Evolutionary conservation across 352 stramenopile genomes (phyloP).

Genomic region (Phytophthora hibernalis): DNA sequence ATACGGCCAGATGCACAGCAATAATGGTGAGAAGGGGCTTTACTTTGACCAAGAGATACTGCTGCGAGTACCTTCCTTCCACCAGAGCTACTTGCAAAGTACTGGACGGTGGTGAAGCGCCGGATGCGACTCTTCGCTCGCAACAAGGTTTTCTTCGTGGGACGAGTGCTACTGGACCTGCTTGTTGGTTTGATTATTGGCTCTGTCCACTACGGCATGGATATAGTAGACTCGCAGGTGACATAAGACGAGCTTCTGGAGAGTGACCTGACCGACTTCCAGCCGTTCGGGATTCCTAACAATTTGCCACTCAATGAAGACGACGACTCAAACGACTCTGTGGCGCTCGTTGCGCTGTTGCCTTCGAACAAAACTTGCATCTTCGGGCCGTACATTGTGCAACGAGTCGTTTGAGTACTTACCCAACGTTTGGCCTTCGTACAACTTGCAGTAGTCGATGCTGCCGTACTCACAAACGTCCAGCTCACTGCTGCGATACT

Average conservation of each 20-base stretch:
- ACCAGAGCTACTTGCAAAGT: conserved; percentile 40
- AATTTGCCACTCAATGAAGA: conserved; percentile 10
- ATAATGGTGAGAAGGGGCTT: conserved; percentile 32
- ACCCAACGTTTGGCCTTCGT: no score
- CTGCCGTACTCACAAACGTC: no score
- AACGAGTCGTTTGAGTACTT: no score
- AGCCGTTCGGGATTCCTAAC: conserved; percentile 9
- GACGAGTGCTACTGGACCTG: no score
- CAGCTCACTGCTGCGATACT: no score
- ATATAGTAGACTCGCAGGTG: conserved; percentile 44
- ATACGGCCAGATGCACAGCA: conserved; percentile 25
- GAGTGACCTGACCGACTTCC: conserved; percentile 31
- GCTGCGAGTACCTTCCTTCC: conserved; percentile 44
- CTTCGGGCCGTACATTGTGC: no score
- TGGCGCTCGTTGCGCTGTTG: no score
- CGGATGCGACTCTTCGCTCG: conserved; percentile 44
- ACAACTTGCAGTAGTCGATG: no score
- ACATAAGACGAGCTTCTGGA: conserved; percentile 37
- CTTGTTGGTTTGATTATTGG: conserved; percentile 51
- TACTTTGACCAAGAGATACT: conserved; percentile 48
- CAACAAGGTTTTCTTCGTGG: conserved; percentile 46
- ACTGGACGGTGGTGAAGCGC: conserved; percentile 47
- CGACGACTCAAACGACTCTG: conserved; percentile 21
- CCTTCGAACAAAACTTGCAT: no score
- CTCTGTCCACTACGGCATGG: conserved; percentile 47